These are phyloP conservation scores for Mariannaea sp. DNA, from an alignment of 2,329 filamentous ascomycete genomes.

Conservation along the genomic window DNA sequence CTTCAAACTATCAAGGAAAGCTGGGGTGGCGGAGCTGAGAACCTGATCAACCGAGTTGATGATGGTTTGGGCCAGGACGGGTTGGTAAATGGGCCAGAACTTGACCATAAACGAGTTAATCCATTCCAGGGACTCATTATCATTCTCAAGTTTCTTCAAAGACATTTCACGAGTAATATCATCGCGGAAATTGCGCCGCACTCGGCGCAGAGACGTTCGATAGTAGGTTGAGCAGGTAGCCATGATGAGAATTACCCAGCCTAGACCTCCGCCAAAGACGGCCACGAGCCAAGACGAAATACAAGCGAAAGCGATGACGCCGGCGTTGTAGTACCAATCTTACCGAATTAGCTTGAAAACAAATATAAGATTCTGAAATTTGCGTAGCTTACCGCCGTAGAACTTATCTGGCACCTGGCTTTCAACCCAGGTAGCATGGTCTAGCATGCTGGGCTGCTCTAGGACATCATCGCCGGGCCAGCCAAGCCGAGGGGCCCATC, in stretches of 20 bases:
- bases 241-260: slow-evolving; percentile 94
- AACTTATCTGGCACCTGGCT: slow-evolving; percentile 83
- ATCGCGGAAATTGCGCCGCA: slow-evolving; percentile 94
- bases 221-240: slow-evolving; percentile 93
- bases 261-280: slow-evolving; percentile 85
- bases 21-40: slow-evolving; percentile 86
- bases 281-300: slow-evolving; percentile 89
- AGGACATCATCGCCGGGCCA: slow-evolving; percentile 62
- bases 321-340: slow-evolving; percentile 99
- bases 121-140: slow-evolving; percentile 94
- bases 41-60: slow-evolving; percentile 96
- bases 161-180: slow-evolving; percentile 89
- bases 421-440: slow-evolving; percentile 89
- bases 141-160: slow-evolving; percentile 84
- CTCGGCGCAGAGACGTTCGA: slow-evolving; percentile 88
- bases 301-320: slow-evolving; percentile 91
- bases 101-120: slow-evolving; percentile 99
- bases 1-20: slow-evolving; percentile 90
- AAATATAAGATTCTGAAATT: background rate
- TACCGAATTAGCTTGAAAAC: slow-evolving; percentile 15
- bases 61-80: slow-evolving; percentile 88
- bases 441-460: slow-evolving; percentile 72
- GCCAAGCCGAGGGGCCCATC: slow-evolving; percentile 89
- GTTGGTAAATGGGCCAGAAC: slow-evolving; percentile 99
- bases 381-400: slow-evolving; percentile 72